Evolutionary conservation across 2,329 filamentous ascomycete genomes (phyloP), one percentile per base, ranked within the genome.

Genomic region (Didymellaceae sp.): DNA sequence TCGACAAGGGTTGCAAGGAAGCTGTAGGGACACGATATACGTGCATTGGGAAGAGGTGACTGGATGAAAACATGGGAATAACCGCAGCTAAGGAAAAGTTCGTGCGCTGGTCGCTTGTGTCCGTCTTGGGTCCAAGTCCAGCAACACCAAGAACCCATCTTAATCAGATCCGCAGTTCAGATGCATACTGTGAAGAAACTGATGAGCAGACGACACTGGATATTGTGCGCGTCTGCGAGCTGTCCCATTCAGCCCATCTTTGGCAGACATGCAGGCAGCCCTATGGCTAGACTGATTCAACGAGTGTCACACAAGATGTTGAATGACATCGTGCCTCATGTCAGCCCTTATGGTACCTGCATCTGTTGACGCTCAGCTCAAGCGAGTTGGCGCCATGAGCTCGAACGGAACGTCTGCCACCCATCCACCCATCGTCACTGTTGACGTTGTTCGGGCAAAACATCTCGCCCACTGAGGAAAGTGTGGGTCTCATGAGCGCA

Each of bases 401-500:
- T 57, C 58, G 52, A 45, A 55, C 17, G 28, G 49, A 33, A 47
- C 11, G 28, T n/a, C n/a, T n/a, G n/a, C n/a, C n/a, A n/a, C 45
- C 20, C 37, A 39, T 40, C 41, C 43, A 46, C 17, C 30, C 38
- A 57, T 57, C 59, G 59, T 63, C 59, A 62, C 55, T 41, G 22
- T 59, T 61, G 57, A 59, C 59, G 58, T 58, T 57, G 28, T 52
- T 34, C 43, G 42, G 40, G 45, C 52, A 54, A 52, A 43, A 50
- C 38, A 46, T 48, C 39, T 33, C 38, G 40, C 26, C 20, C n/a
- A 26, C 9, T 33, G 51, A 42, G 50, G 45, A 39, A 26, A 38
- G 13, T 28, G 39, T 46, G 48, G 48, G n/a, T 25, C 43, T 22
- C 26, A 54, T 57, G 52, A 54, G 49, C 47, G 50, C 49, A 57